phyloP scores from a whole-genome alignment of 768 basidiomycete genomes.

The Tylopilus sp. region DNA sequence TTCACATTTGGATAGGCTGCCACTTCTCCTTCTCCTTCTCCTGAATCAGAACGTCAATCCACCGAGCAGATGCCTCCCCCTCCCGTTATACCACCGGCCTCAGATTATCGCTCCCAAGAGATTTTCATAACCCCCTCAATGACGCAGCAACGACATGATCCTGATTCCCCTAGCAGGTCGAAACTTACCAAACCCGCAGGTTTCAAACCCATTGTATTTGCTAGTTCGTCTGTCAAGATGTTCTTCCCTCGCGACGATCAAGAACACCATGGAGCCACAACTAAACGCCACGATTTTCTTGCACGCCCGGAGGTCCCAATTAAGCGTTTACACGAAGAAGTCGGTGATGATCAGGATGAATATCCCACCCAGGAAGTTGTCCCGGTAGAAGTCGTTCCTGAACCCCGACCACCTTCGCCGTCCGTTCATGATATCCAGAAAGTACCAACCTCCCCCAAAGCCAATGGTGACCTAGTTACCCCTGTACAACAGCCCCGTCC shows the following conservation, averaged over 20 bases:
- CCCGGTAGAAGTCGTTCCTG: slow-evolving; percentile 7
- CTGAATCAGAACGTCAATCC: slow-evolving; percentile 20
- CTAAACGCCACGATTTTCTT: slow-evolving; percentile 14
- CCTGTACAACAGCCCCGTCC: slow-evolving; percentile 18
- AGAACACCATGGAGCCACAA: slow-evolving; percentile 35
- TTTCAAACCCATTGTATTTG: slow-evolving; percentile 65
- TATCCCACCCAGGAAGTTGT: slow-evolving; percentile 11
- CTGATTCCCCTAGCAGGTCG: slow-evolving; percentile 18
- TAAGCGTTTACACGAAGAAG: slow-evolving; percentile 28
- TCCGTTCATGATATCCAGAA: slow-evolving; percentile 19
- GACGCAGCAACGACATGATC: slow-evolving; percentile 14
- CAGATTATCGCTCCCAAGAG: slow-evolving; percentile 17
- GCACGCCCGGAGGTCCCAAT: slow-evolving; percentile 24
- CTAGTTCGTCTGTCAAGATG: slow-evolving; percentile 55
- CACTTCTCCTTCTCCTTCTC: slow-evolving; percentile 20
- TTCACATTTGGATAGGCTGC: slow-evolving; percentile 18
- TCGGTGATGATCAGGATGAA: slow-evolving; percentile 19
- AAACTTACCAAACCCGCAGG: slow-evolving; percentile 41
- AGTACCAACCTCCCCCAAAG: slow-evolving; percentile 22
- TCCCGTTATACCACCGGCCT: slow-evolving; percentile 19
- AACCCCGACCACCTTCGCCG: slow-evolving; percentile 18
- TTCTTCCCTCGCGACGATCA: slow-evolving; percentile 87
- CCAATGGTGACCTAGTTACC: slow-evolving; percentile 21
- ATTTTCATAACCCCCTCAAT: slow-evolving; percentile 4
- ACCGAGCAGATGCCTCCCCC: slow-evolving; percentile 36